These are phyloP conservation scores for Mediolabrus comicus DNA, from an alignment of 108 stramenopile genomes.

Conservation along the genomic window DNA sequence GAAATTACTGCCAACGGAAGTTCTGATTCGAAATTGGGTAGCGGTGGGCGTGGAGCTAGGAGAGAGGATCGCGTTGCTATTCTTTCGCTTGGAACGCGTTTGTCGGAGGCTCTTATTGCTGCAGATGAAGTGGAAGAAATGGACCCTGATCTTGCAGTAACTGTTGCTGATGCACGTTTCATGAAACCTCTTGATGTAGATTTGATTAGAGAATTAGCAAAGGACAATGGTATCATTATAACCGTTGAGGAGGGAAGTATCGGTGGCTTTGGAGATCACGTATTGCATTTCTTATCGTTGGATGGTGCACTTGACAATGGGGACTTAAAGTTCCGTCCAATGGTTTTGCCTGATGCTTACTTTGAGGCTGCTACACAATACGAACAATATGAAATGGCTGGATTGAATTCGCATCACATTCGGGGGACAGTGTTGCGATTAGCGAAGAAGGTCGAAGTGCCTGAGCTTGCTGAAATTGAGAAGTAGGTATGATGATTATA, in stretches of 20 bases:
- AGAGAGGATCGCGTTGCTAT: slow-evolving; percentile 88
- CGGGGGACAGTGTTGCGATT: slow-evolving; percentile 78
- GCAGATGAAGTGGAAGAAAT: slow-evolving; percentile 89
- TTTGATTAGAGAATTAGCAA: slow-evolving; percentile 85
- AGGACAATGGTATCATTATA: slow-evolving; percentile 88
- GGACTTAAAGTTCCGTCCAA: slow-evolving; percentile 90
- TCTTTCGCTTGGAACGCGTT: slow-evolving; percentile 90
- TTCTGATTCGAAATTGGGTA: slow-evolving; percentile 35
- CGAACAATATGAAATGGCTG: slow-evolving; percentile 96
- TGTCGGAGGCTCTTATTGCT: slow-evolving; percentile 86
- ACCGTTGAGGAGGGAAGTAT: slow-evolving; percentile 95
- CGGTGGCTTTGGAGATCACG: slow-evolving; percentile 95
- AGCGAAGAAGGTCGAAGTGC: slow-evolving; percentile 67
- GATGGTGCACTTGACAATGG: slow-evolving; percentile 93
- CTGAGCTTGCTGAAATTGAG: slow-evolving; percentile 47
- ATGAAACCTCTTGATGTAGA: slow-evolving; percentile 96
- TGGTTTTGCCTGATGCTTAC: slow-evolving; percentile 95
- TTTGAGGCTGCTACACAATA: slow-evolving; percentile 95
- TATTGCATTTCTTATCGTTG: slow-evolving; percentile 91
- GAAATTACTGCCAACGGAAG: slow-evolving; percentile 43
- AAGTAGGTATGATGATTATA: not conserved
- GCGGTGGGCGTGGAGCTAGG: slow-evolving; percentile 60
- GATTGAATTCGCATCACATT: slow-evolving; percentile 92
- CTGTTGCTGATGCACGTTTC: slow-evolving; percentile 96
- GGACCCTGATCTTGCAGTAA: slow-evolving; percentile 81